These are phyloP conservation scores for Chrysosporium queenslandicum DNA, from an alignment of 2,329 filamentous ascomycete species.

Conservation along the genomic window DNA sequence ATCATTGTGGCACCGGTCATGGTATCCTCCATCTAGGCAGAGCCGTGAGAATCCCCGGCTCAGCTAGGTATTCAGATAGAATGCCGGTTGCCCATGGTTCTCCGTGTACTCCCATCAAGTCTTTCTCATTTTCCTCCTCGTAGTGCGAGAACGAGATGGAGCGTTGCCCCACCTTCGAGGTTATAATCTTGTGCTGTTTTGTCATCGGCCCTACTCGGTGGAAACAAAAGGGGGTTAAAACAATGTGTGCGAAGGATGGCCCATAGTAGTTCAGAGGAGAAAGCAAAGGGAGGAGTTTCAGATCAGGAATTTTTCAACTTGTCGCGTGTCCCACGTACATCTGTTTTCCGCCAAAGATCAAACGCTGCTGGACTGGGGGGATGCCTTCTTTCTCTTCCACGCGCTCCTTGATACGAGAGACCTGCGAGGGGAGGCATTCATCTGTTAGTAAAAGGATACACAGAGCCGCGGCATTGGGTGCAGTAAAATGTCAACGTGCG, in stretches of 20 bases:
- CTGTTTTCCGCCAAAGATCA: constrained; percentile 96
- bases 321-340: constrained; percentile 66
- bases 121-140: constrained; percentile 46
- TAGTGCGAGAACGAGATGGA: constrained; percentile 91
- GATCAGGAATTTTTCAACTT: no score
- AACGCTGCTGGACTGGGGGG: constrained; percentile 86
- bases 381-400: constrained; percentile 99
- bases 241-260: no score
- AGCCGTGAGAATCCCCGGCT: background rate
- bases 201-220: constrained; percentile 70
- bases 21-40: background rate
- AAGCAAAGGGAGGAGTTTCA: no score
- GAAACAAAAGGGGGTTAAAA: background rate
- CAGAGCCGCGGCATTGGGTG: no score
- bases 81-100: background rate
- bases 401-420: constrained; percentile 94
- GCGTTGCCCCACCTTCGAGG: constrained; percentile 81
- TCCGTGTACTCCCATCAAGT: no score
- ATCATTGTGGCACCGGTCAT: no score
- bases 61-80: background rate
- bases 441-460: background rate
- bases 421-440: no score
- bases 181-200: constrained; percentile 85
- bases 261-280: no score
- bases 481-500: no score